Base-by-base conservation (phyloP, 2,329 filamentous ascomycete species). In the Septoria petroselini region DNA sequence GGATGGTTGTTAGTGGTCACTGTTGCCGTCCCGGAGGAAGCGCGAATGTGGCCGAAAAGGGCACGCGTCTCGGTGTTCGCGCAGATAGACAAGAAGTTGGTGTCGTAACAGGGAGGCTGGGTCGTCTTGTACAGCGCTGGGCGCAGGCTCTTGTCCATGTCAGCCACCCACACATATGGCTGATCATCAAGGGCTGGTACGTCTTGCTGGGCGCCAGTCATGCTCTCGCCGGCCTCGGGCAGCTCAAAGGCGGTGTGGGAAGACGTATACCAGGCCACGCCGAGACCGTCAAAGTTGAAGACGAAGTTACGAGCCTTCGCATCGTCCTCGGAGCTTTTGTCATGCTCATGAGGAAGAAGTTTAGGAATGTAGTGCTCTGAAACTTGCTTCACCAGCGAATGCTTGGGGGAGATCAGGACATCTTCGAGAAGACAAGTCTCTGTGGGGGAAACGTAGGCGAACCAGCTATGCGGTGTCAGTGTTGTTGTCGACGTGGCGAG, bases 401-500 rank as follows among this genome's bases (percentile, higher is more conserved):
- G 71, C 11, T 65, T 63, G 18, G 71, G 70, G 0, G 67, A 71
- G 49, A 80, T 71, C 27, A 80, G 71, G 37, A 79, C 76, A 58
- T 80, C 77, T 49, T 76, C 75, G 7, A 80, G 69, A 37, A 80
- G 72, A 62, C 75, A 78, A 9, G 75, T 73, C 65, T 80, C 77
- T 0, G 66, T 70, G 1, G 71, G 68, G 1, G 75, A 77, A 48
- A 80, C 72, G 58, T 80, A 80, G 15, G 76, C 76, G 56, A 80
- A 79, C 77, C 77, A 80, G 27, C 77, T 76, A 65, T 30, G n/a
- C 5, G 9, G 23, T 9, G 23, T 27, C 23, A 27, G 23, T 27
- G 5, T 5, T 27, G 23, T 27, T 27, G 23, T 5, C 23, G 9
- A 27, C n/a, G n/a, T n/a, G n/a, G n/a, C n/a, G n/a, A n/a, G n/a